Base-by-base conservation (phyloP, 352 stramenopile species). In the Phytophthora sansomeana region DNA sequence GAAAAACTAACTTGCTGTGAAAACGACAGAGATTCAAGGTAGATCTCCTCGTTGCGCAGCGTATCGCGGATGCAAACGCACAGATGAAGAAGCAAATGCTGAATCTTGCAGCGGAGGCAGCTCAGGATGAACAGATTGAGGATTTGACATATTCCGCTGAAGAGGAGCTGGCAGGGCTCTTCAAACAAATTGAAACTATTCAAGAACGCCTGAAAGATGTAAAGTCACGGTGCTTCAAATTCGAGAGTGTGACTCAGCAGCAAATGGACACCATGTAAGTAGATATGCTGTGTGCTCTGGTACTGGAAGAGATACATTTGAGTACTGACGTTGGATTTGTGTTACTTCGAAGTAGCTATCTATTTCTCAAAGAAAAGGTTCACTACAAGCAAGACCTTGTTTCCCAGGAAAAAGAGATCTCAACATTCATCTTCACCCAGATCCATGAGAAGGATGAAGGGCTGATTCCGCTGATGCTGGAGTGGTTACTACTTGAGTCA, bases 351-450 rank as follows among this genome's bases (percentile, higher is more conserved):
- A n/a, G n/a, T n/a, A 91, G 82, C 49, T 92, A 93, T 56, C 65
- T 94, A 14, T 94, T 80, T 60, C 62, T 94, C 9, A 94, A 94
- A 46, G 85, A 94, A 49, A 94, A 94, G 44, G 79, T 94, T 9
- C 85, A 94, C 47, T 77, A 83, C 47, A 74, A 87, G 19, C 72
- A 91, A 24, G 85, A 94, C 49, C 73, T 94, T 10, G 83, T 89
- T 5, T 72, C 77, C 0, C 81, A 89, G 39, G 80, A 92, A 26
- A 83, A 77, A 8, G 83, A 90, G 11, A 92, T 94, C 19, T 76
- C 75, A 6, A 46, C 70, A 3, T 91, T 90, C 49, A 76, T 94
- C 35, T 91, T 92, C 60, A 59, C 70, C 0, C 62, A 87, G 8
- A 85, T 94, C 14, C 49, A 78, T 21, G 68, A 85, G 26, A 80